These are phyloP conservation scores for Begonia loranthoides DNA, from an alignment of 306 rosid genomes.

Conservation along the genomic window DNA sequence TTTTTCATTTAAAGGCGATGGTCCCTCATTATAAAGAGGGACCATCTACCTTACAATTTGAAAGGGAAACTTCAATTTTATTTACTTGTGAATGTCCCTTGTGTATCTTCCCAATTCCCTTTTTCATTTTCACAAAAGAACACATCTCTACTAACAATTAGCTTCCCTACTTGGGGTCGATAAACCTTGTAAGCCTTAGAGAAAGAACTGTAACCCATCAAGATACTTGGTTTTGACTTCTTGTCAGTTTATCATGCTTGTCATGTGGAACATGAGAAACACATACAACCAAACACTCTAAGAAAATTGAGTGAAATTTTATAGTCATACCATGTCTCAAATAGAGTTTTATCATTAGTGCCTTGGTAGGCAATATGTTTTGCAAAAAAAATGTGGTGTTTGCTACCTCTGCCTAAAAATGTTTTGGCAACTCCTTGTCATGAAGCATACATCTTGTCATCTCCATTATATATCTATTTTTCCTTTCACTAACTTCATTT, in stretches of 20 bases:
- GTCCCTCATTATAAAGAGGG: too few relatives aligned
- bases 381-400: too few relatives aligned
- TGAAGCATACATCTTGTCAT: too few relatives aligned
- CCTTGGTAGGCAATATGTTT: constrained; percentile 3
- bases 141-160: too few relatives aligned
- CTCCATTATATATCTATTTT: constrained; percentile 1
- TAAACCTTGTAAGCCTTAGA: constrained; percentile 4
- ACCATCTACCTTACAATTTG: neutral
- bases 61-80: too few relatives aligned
- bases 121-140: too few relatives aligned
- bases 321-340: neutral
- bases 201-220: too few relatives aligned
- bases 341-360: neutral
- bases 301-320: neutral
- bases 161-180: too few relatives aligned
- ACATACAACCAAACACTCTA: neutral
- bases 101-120: too few relatives aligned
- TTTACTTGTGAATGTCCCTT: too few relatives aligned
- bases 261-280: neutral
- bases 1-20: neutral
- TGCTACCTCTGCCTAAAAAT: too few relatives aligned
- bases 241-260: neutral
- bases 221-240: constrained; percentile 2
- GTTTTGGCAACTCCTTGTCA: too few relatives aligned
- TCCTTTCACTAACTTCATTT: constrained; percentile 4